Conservation (phyloP, 768 basidiomycete genomes). For the Lactarius hengduanensis region DNA sequence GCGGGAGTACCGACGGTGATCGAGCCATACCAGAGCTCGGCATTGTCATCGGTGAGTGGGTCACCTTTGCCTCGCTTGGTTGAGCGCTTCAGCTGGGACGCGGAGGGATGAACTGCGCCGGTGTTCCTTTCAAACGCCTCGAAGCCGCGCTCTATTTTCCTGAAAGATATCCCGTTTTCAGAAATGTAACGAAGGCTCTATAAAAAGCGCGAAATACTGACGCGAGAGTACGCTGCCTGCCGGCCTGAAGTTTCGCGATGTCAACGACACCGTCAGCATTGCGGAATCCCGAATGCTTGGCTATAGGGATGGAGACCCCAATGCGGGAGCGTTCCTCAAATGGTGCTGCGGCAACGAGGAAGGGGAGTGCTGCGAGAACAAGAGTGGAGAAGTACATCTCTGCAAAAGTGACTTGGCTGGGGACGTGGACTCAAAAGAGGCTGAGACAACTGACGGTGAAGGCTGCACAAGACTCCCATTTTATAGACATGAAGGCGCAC, state of each 20-base stretch:
- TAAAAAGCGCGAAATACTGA: neutral
- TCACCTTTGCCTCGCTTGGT: conserved; percentile 8
- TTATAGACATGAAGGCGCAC: neutral
- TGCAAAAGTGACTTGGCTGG: neutral
- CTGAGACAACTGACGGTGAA: conserved; percentile 8
- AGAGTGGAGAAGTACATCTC: conserved; percentile 14
- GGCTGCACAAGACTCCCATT: neutral
- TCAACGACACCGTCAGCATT: conserved; percentile 24
- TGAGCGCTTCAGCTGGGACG: neutral
- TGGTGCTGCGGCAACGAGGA: neutral
- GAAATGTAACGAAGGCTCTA: neutral
- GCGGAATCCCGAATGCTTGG: neutral
- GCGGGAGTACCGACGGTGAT: conserved; percentile 29
- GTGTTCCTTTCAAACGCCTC: conserved; percentile 24
- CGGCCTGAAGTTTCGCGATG: conserved; percentile 17
- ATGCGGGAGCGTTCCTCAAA: neutral
- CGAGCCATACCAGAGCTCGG: conserved; percentile 25
- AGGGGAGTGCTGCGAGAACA: neutral
- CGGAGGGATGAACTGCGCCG: conserved; percentile 20
- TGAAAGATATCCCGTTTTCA: neutral
- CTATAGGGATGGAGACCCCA: neutral
- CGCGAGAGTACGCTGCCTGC: conserved; percentile 1
- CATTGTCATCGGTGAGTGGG: conserved; percentile 14
- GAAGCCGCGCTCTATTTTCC: conserved; percentile 24
- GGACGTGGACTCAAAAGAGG: neutral